Evolutionary conservation across 2,329 filamentous ascomycete species (phyloP).

Genomic region (Eutypa lata): DNA sequence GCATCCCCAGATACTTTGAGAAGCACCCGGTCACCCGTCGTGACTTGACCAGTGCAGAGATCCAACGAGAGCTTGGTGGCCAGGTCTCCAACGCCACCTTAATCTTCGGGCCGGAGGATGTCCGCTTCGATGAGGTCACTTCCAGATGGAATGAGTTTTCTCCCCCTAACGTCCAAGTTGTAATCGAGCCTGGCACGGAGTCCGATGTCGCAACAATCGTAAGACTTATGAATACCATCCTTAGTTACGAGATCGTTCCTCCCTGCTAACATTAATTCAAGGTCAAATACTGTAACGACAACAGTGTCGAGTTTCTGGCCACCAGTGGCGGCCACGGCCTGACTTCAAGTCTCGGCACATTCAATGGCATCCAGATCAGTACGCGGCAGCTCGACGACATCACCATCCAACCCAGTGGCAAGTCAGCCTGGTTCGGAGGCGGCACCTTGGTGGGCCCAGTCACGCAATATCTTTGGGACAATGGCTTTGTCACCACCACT

Average conservation of each 20-base stretch:
- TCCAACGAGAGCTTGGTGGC: no score
- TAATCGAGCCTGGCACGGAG: constrained; percentile 4
- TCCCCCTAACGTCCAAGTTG: constrained; percentile 5
- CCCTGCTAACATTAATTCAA: no score
- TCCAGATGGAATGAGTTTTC: constrained; percentile 3
- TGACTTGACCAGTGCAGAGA: no score
- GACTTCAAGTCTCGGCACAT: constrained; percentile 9
- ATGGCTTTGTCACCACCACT: constrained; percentile 11
- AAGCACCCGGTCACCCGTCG: no score
- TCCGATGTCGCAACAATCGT: constrained; percentile 9
- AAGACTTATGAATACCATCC: neutral
- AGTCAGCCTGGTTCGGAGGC: constrained; percentile 5
- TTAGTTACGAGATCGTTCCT: no score
- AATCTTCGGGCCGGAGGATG: neutral
- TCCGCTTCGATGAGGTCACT: constrained; percentile 1
- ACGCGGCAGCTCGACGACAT: constrained; percentile 13
- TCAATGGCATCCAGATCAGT: constrained; percentile 22
- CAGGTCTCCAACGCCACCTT: no score
- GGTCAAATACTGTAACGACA: constrained; percentile 18
- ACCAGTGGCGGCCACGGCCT: constrained; percentile 18
- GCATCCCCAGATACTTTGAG: no score
- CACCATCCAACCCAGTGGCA: neutral
- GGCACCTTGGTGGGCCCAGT: constrained; percentile 7
- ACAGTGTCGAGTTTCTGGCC: constrained; percentile 18
- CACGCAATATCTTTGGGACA: constrained; percentile 6